phyloP scores from a whole-genome alignment of 306 rosid species.

The Pueraria montana region DNA sequence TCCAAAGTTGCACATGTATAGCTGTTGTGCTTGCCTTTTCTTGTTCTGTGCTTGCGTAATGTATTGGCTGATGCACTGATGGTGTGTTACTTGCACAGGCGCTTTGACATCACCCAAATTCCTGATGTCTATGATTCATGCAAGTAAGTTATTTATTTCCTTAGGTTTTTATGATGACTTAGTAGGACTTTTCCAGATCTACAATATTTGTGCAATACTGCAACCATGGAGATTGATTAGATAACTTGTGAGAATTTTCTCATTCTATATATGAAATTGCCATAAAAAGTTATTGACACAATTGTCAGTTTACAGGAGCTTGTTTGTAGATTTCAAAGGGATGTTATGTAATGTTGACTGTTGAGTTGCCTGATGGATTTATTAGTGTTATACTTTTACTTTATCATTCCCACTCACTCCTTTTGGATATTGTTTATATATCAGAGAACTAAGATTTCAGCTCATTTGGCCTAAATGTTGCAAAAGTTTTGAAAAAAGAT shows the following conservation, averaged over 20 bases:
- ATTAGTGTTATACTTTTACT: not conserved
- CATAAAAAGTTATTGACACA: not conserved
- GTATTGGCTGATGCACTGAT: constrained; percentile 28
- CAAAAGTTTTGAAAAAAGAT: constrained; percentile 8
- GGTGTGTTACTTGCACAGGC: constrained; percentile 72
- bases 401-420: not conserved
- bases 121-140: constrained; percentile 97
- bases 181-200: constrained; percentile 3
- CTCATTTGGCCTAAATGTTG: not conserved
- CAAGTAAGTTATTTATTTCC: constrained; percentile 77
- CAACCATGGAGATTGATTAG: constrained; percentile 2
- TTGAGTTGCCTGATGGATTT: not conserved
- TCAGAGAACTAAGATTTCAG: constrained; percentile 28
- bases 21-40: constrained; percentile 15
- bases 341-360: constrained; percentile 1
- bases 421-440: constrained; percentile 10
- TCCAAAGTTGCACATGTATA: constrained; percentile 11
- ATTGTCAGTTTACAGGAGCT: constrained; percentile 13
- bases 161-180: constrained; percentile 17
- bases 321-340: constrained; percentile 28
- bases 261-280: not conserved
- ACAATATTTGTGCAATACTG: not conserved
- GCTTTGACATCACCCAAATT: constrained; percentile 93
- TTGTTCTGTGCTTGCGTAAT: constrained; percentile 8
- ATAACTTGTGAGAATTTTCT: constrained; percentile 3